A percentile compares a stretch with the other conserved stretches of the same genome.
Evolutionary conservation across 106 monocot species (phyloP).

Genomic region (Allium fistulosum): DNA sequence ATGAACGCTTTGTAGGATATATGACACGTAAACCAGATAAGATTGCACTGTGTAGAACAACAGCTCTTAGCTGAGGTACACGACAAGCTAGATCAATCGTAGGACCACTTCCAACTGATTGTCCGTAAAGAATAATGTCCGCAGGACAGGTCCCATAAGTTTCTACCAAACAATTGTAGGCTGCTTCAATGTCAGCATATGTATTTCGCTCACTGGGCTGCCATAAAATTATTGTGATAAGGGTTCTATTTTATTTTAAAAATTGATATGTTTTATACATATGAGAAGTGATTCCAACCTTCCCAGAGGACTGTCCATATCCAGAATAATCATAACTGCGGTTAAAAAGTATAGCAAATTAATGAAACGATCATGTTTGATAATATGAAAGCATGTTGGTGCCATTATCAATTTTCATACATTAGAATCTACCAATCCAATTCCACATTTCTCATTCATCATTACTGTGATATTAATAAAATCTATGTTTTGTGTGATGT

Average conservation of each 20-base stretch:
- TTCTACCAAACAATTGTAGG: conserved; percentile 69
- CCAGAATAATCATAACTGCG: conserved; percentile 12
- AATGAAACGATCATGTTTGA: too few species aligned
- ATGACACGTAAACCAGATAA: conserved; percentile 87
- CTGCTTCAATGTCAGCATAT: conserved; percentile 91
- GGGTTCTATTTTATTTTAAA: background rate
- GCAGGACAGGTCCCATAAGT: conserved; percentile 43
- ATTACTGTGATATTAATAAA: too few species aligned
- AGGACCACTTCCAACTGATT: conserved; percentile 94
- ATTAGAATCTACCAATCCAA: too few species aligned
- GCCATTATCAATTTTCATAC: too few species aligned
- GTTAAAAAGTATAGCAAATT: background rate
- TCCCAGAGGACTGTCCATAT: conserved; percentile 9
- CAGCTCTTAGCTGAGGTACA: conserved; percentile 54
- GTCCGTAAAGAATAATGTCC: conserved; percentile 85
- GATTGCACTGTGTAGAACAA: conserved; percentile 82
- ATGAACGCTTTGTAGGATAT: conserved; percentile 77
- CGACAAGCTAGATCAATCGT: conserved; percentile 75
- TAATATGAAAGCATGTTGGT: too few species aligned
- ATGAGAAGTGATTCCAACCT: background rate
- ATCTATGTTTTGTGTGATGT: too few species aligned
- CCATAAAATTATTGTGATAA: background rate
- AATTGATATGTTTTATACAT: background rate
- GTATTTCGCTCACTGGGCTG: conserved; percentile 93
- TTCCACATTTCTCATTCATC: too few species aligned